Percentiles rank a stretch among this genome's conserved stretches.
These are phyloP conservation scores for Vanrija sp. DNA, from an alignment of 1,284 basidiomycete species.

Conservation along the genomic window DNA sequence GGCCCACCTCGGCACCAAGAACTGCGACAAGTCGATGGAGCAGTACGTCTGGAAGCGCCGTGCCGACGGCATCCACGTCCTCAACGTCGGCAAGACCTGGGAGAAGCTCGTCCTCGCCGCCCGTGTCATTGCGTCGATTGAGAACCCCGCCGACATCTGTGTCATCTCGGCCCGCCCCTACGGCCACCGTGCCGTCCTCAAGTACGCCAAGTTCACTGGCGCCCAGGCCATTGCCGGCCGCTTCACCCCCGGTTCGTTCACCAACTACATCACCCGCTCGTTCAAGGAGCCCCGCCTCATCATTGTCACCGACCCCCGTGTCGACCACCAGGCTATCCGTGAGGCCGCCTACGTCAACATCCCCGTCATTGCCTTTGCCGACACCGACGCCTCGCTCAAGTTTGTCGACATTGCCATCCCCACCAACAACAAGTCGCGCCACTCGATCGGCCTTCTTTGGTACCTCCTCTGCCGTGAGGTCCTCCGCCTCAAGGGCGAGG, in stretches of 20 bases:
- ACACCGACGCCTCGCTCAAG: constrained; percentile 95
- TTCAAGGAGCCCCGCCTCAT: constrained; percentile 99
- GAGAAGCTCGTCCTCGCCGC: constrained; percentile 96
- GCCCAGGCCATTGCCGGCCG: constrained; percentile 98
- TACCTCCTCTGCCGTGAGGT: constrained; percentile 98
- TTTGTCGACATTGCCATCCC: constrained; percentile 99
- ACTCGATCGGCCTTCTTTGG: constrained; percentile 97
- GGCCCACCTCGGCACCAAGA: constrained; percentile 95
- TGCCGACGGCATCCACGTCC: constrained; percentile 89
- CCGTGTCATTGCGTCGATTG: constrained; percentile 87
- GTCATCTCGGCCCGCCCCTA: constrained; percentile 98
- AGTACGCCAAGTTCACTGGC: constrained; percentile 96
- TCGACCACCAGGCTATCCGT: constrained; percentile 99
- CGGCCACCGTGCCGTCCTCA: constrained; percentile 98
- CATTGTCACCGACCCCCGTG: constrained; percentile 96
- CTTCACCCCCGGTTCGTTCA: constrained; percentile 98
- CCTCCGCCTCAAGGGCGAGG: constrained; percentile 87
- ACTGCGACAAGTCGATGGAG: constrained; percentile 98
- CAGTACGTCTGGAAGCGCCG: constrained; percentile 97
- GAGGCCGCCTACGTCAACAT: constrained; percentile 99
- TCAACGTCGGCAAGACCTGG: constrained; percentile 99
- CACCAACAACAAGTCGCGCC: constrained; percentile 97
- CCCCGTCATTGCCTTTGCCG: constrained; percentile 97
- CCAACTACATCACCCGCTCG: constrained; percentile 99
- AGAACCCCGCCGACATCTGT: constrained; percentile 97